These are phyloP conservation scores for Colletotrichum lupini DNA, from an alignment of 2,329 filamentous ascomycete species.

Conservation along the genomic window DNA sequence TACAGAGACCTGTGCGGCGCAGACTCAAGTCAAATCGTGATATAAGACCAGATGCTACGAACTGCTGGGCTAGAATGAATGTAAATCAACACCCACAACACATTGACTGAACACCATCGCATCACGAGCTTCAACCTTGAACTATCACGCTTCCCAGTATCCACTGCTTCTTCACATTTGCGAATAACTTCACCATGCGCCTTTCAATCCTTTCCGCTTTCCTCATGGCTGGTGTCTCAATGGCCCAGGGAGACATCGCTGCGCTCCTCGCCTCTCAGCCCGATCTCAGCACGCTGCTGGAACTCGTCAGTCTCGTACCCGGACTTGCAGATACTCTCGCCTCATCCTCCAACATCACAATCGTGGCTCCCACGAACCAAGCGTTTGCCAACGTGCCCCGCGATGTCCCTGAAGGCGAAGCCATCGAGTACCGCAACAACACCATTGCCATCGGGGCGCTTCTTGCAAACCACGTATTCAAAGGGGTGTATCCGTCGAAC, in stretches of 20 bases:
- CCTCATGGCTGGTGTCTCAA: slow-evolving; percentile 2
- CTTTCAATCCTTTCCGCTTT: background rate
- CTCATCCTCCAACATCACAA: slow-evolving; percentile 46
- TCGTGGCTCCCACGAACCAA: slow-evolving; percentile 48
- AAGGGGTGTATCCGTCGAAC: slow-evolving; percentile 43
- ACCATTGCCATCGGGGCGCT: slow-evolving; percentile 45
- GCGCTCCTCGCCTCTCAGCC: slow-evolving; percentile 38
- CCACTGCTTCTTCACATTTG: background rate
- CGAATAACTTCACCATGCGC: slow-evolving; percentile 8
- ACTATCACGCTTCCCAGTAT: too few species aligned
- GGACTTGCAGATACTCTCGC: slow-evolving; percentile 45
- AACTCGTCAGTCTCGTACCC: slow-evolving; percentile 39
- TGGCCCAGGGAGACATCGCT: slow-evolving; percentile 38
- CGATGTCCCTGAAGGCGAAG: slow-evolving; percentile 46
- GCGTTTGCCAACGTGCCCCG: slow-evolving; percentile 47
- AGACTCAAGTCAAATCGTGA: background rate
- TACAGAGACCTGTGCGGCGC: background rate
- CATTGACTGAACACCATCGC: background rate
- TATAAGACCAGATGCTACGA: background rate
- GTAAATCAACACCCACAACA: background rate
- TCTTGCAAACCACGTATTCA: slow-evolving; percentile 46
- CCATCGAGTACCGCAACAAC: slow-evolving; percentile 44
- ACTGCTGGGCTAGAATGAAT: background rate
- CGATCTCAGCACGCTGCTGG: slow-evolving; percentile 40
- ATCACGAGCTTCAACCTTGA: background rate